Base-by-base conservation (phyloP, 306 rosid species). In the Inga oerstediana region DNA sequence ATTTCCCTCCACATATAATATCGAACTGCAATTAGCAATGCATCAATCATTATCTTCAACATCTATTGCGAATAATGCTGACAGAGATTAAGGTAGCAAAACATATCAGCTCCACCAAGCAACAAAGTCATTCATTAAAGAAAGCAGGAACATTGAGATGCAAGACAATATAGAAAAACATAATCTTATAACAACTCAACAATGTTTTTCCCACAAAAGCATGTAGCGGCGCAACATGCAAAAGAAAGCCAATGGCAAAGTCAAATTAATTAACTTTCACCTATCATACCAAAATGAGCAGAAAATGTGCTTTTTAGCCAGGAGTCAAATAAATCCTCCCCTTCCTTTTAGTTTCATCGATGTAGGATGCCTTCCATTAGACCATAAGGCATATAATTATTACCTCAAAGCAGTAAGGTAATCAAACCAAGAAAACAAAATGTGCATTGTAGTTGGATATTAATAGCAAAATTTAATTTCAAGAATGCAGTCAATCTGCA, bases 1-100 rank as follows among this genome's bases (percentile, higher is more conserved):
- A 80, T 96, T 92, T 39, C 99, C 99, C 73, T 96, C 99, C 56
- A 96, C 64, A 70, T 96, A 96, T 41, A 96, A 64, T 61, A 92
- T 76, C 7, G 99, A 88, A 64, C 98, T 94, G 82, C 87, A 85
- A 84, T 3, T 39, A 64, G 46, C 39, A 79, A 73, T 78, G 59
- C 44, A 51, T 72, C 30, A 75, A 51, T 22, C 0, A 46, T 51
- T 10, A 86, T 62, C 17, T 16, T 45, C 67, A 41, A 46, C 11
- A 51, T 27, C 13, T 13, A 17, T 32, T 15, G 16, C 58, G 24
- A 3, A 41, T 59, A 22, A 61, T 43, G 10, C 41, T 45, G 20
- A 56, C 76, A 72, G 37, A 39, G 19, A 44, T 77, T 24, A 43
- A 61, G 2, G 69, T 20, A 39, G 59, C 78, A 44, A 22, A 22